Evolutionary conservation across 805 yeast species (phyloP), one percentile per base, ranked within the genome.

Genomic region (Kluyveromyces nonfermentans): DNA sequence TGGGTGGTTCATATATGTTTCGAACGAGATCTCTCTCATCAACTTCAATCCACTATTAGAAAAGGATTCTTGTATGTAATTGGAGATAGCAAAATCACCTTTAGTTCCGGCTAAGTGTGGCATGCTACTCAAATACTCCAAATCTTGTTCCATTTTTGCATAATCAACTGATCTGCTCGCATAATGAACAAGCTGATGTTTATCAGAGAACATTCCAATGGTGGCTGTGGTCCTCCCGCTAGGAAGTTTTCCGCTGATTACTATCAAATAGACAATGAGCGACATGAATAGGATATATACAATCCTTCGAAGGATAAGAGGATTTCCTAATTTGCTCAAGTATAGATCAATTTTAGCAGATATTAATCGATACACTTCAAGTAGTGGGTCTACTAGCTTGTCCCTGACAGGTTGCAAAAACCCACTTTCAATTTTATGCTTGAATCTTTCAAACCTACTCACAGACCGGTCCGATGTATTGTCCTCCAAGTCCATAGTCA

Each of bases 31-130:
- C 39, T 59, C 58, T 14, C 48, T 55, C 5, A 77, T 71, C 2
- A 63, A 46, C 22, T 67, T 64, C 17, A 88, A 48, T 1, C 85
- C 84, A 49, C 79, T 76, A 42, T 77, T 72, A 18, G 63, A 58
- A 63, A 84, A 77, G 40, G 75, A 74, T 19, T 73, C 74, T 47
- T 76, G 70, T 14, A 89, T 68, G 57, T 81, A 87, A 46, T 73
- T 70, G 1, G 87, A 80, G 32, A 88, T 64, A 0, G 90, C 74
- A 46, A 78, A 62, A 60, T 87, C 96, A 16, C 95, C 97, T 14
- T 78, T 75, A 2, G 97, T 82, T 3, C 97, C 97, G 0, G 96
- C 78, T 50, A 82, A 63, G 59, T 88, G 97, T 2, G 95, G 87
- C 78, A 87, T 77, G 7, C 84, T 74, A 21, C 89, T 78, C 19